Conservation (phyloP, 1,284 basidiomycete species). For the Ganoderma boninense region DNA sequence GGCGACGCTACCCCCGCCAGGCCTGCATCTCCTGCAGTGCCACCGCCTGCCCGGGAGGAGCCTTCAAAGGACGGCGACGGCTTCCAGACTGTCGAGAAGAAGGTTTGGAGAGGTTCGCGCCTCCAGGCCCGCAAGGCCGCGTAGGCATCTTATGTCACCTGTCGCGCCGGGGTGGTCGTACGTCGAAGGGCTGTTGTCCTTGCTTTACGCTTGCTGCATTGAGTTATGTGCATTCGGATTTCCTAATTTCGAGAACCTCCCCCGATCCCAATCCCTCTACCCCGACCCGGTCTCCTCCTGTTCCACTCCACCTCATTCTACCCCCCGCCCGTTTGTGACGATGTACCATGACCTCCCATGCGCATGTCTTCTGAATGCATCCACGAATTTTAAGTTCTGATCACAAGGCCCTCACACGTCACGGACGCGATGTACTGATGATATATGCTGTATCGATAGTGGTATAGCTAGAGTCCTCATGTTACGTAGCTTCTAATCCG, state of each 20-base stretch:
- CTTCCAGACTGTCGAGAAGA: slow-evolving; percentile 68
- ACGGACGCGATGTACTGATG: slow-evolving; percentile 34
- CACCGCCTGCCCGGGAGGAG: slow-evolving; percentile 49
- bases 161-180: slow-evolving; percentile 26
- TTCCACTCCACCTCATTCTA: background rate
- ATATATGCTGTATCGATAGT: slow-evolving; percentile 33
- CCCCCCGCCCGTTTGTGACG: background rate
- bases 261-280: background rate
- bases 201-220: slow-evolving; percentile 21
- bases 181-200: slow-evolving; percentile 27
- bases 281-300: background rate
- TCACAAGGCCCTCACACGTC: slow-evolving; percentile 5
- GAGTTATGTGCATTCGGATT: slow-evolving; percentile 13
- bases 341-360: slow-evolving; percentile 12
- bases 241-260: background rate
- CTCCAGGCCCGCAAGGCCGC: slow-evolving; percentile 36
- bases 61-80: slow-evolving; percentile 68
- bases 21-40: slow-evolving; percentile 47
- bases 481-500: slow-evolving; percentile 31
- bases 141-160: slow-evolving; percentile 12
- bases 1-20: slow-evolving; percentile 43
- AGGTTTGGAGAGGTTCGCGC: slow-evolving; percentile 54
- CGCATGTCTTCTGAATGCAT: slow-evolving; percentile 25
- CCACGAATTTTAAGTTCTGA: slow-evolving; percentile 15
- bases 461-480: slow-evolving; percentile 33